Evolutionary conservation across 2,329 filamentous ascomycete genomes (phyloP).

Genomic region (Diplodia corticola): DNA sequence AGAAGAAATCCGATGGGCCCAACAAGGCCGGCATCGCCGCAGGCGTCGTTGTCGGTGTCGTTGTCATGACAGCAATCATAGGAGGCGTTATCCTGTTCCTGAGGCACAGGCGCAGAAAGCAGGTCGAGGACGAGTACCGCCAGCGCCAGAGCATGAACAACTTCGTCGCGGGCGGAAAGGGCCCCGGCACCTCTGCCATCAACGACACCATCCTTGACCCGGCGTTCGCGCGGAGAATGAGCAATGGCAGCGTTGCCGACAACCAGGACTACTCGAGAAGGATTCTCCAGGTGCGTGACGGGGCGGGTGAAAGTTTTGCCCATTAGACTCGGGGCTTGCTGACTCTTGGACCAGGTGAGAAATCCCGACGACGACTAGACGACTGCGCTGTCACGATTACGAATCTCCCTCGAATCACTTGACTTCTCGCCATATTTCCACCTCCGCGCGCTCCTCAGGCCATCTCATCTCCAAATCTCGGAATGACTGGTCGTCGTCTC

Average conservation of each 20-base stretch:
- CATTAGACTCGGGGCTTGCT: background rate
- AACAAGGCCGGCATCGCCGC: slow-evolving; percentile 84
- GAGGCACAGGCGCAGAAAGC: slow-evolving; percentile 71
- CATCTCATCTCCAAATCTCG: background rate
- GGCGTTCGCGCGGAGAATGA: slow-evolving; percentile 77
- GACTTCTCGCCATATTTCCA: slow-evolving; percentile 16
- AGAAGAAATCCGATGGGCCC: slow-evolving; percentile 41
- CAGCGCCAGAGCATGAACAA: slow-evolving; percentile 72
- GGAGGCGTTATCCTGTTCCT: slow-evolving; percentile 73
- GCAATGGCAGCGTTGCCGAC: slow-evolving; percentile 94
- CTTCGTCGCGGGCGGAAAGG: slow-evolving; percentile 63
- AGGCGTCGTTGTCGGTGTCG: slow-evolving; percentile 81
- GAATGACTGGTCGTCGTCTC: background rate
- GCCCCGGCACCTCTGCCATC: slow-evolving; percentile 64
- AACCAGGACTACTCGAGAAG: slow-evolving; percentile 95
- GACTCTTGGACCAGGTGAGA: slow-evolving; percentile 17
- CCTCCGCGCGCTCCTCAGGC: slow-evolving; percentile 16
- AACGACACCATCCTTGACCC: slow-evolving; percentile 85
- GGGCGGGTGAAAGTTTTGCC: background rate
- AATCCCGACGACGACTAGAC: slow-evolving; percentile 24
- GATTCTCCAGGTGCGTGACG: slow-evolving; percentile 77
- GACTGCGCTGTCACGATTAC: slow-evolving; percentile 24
- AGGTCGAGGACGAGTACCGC: slow-evolving; percentile 82
- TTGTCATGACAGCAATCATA: slow-evolving; percentile 65
- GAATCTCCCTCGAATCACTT: slow-evolving; percentile 24